A percentile compares a stretch with the other conserved stretches of the same genome.
These are phyloP conservation scores for Cunninghamia lanceolata DNA, from an alignment of 75 land plant genomes.

Conservation along the genomic window DNA sequence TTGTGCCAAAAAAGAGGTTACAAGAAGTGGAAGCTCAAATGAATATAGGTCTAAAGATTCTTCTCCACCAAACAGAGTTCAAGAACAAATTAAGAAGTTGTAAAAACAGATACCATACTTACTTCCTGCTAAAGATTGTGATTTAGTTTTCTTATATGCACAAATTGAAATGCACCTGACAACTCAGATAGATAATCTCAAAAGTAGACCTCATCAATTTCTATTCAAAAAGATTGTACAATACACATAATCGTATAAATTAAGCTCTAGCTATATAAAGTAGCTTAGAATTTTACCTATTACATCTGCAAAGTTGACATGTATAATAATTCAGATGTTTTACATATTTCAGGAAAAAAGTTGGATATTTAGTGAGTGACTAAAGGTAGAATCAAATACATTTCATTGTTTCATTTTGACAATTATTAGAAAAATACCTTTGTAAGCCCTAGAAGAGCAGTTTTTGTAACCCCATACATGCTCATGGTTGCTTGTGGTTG, in stretches of 20 bases:
- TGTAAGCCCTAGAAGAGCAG: slow-evolving; percentile 92
- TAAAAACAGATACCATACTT: not conserved
- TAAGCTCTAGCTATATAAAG: not conserved
- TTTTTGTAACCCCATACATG: slow-evolving; percentile 97
- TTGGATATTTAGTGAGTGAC: not conserved
- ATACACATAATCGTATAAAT: not conserved
- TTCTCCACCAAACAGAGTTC: not conserved
- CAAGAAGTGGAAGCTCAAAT: no score
- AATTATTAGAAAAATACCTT: slow-evolving; percentile 50
- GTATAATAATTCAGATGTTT: not conserved
- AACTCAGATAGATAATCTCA: not conserved
- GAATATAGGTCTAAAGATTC: no score
- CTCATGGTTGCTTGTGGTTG: slow-evolving; percentile 48
- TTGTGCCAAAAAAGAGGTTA: no score
- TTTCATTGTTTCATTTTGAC: not conserved
- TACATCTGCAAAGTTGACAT: not conserved
- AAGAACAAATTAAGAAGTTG: not conserved
- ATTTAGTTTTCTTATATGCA: not conserved
- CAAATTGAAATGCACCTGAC: not conserved
- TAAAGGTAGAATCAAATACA: slow-evolving; percentile 4
- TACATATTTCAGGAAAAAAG: not conserved
- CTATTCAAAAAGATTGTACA: not conserved
- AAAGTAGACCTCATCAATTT: not conserved
- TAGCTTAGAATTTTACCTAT: not conserved
- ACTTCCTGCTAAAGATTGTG: not conserved